Evolutionary conservation across 129 eudicot genomes (phyloP), one percentile per base, ranked within the genome.

Genomic region (Artemisia annua): DNA sequence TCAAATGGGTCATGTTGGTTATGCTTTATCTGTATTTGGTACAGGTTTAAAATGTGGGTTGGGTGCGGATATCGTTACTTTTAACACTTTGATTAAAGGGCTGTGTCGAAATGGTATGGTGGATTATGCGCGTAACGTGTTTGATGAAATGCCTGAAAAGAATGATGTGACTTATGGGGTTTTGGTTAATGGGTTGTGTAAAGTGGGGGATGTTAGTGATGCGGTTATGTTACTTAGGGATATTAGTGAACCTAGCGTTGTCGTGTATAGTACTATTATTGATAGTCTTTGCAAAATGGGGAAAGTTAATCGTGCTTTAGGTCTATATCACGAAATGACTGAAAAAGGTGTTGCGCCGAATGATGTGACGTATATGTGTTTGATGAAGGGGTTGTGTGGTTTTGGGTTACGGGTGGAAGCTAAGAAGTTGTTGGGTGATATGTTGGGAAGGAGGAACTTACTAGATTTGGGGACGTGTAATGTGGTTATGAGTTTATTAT

Each of bases 301-400:
- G 3, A n/a, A 17, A 43, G 57, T 72, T 48, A 11, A 18, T 39
- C 55, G 20, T 2, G 83, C 79, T 32, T 35, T 73, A 63, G 1
- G 11, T n/a, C 56, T 79, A 5, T 72, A 72, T 26, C 11, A 20
- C 0, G 69, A 79, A n/a, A 77, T 77, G 81, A 46, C 13, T 77
- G 50, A 70, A 48, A 77, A 77, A 24, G 81, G 76, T 3, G 71
- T 70, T n/a, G 48, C 7, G 13, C 81, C 81, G n/a, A 70, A 77
- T 63, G 35, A 20, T 52, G 81, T 77, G 48, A 77, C 76, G 11
- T 77, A 77, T 16, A 16, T 77, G 18, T 77, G 81, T 65, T 14
- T 77, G 32, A 70, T 77, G 76, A 70, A 62, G 81, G 81, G 71
- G 46, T 22, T 77, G 28, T 77, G 81, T 62, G 28, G 66, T 11